A percentile compares a stretch with the other conserved stretches of the same genome.
Evolutionary conservation across 768 basidiomycete genomes (phyloP).

Genomic region (Amanita jacksonii): DNA sequence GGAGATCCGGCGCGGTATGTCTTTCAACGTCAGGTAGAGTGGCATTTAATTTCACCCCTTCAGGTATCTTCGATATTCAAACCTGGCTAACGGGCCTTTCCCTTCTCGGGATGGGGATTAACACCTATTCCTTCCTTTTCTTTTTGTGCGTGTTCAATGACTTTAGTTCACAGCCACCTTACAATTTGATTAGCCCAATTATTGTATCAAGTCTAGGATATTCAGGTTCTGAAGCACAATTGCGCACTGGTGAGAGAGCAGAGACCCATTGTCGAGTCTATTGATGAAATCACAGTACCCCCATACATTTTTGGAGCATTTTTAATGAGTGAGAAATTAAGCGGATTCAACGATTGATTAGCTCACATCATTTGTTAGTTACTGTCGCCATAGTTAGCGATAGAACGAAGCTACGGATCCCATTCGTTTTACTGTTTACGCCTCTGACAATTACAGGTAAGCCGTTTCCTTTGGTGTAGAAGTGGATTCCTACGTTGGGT

Average conservation of each 20-base stretch:
- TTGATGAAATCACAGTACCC: slow-evolving; percentile 28
- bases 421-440: slow-evolving; percentile 48
- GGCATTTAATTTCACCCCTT: background rate
- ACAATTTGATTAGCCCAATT: slow-evolving; percentile 38
- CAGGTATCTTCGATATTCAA: slow-evolving; percentile 46
- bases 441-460: slow-evolving; percentile 42
- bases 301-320: slow-evolving; percentile 53
- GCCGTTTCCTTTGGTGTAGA: slow-evolving; percentile 9
- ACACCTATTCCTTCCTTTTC: slow-evolving; percentile 58
- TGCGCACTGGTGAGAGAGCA: slow-evolving; percentile 39
- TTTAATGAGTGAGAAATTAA: slow-evolving; percentile 32
- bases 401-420: slow-evolving; percentile 45
- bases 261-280: background rate
- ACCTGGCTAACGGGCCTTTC: slow-evolving; percentile 49
- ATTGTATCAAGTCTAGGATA: slow-evolving; percentile 58
- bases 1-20: slow-evolving; percentile 43
- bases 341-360: background rate
- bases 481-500: background rate
- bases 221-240: slow-evolving; percentile 38
- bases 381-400: slow-evolving; percentile 43
- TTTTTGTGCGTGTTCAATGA: slow-evolving; percentile 40
- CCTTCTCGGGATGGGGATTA: slow-evolving; percentile 58
- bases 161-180: background rate
- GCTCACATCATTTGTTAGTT: slow-evolving; percentile 19
- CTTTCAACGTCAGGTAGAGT: background rate